Evolutionary conservation across 164 flowering plant genomes (phyloP).

Genomic region (Annona cherimola): DNA sequence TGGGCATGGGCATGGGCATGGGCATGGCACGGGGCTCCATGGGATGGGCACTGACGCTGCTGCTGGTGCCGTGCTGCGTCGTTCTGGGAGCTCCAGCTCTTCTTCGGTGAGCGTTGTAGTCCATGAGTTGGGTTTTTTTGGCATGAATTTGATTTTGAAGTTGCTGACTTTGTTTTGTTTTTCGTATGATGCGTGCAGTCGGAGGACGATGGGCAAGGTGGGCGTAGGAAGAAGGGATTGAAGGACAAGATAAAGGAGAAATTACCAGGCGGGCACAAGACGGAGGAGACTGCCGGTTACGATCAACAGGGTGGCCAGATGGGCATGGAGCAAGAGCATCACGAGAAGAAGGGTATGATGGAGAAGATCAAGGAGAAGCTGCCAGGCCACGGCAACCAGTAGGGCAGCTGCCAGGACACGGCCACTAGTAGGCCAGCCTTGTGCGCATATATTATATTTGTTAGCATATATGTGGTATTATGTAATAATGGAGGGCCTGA

Average conservation of each 20-base stretch:
- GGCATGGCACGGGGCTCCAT: background rate
- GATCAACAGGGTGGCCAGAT: constrained; percentile 15
- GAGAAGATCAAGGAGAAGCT: constrained; percentile 73
- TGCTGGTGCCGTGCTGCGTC: constrained; percentile 23
- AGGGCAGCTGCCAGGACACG: too few relatives aligned
- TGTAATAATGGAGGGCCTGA: too few relatives aligned
- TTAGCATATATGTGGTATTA: too few relatives aligned
- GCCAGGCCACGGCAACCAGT: constrained; percentile 26
- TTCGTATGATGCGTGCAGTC: constrained; percentile 23
- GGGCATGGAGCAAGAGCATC: constrained; percentile 32
- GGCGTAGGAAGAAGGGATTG: constrained; percentile 61
- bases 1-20: too few relatives aligned
- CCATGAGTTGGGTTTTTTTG: background rate
- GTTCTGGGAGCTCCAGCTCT: constrained; percentile 58
- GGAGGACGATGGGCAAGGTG: constrained; percentile 69
- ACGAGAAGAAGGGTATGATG: constrained; percentile 44
- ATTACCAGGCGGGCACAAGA: constrained; percentile 35
- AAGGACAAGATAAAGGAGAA: constrained; percentile 58
- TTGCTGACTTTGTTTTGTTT: background rate
- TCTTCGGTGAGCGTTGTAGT: constrained; percentile 40
- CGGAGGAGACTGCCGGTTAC: background rate
- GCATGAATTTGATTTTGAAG: background rate
- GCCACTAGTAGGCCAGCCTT: too few relatives aligned
- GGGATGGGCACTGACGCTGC: constrained; percentile 3
- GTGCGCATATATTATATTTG: too few relatives aligned